Base-by-base conservation (phyloP, 257 asterid species). In the Verbascum thapsus region DNA sequence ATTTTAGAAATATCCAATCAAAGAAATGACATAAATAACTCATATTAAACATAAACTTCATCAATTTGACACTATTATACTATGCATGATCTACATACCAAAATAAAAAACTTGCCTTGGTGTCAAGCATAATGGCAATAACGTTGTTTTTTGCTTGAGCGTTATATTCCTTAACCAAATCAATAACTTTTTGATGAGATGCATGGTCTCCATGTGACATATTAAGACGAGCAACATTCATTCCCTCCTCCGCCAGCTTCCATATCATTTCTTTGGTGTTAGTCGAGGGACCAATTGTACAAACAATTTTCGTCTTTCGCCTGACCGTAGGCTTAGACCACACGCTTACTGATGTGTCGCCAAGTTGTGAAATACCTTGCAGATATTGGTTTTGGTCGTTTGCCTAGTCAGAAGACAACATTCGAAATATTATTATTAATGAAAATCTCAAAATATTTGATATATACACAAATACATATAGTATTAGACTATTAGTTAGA, bases 161-260 rank as follows among this genome's bases (percentile, higher is more conserved):
- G 75, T 90, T 94, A 66, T 90, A 92, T 65, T 90, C 97, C 80
- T 90, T 94, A 41, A 94, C 97, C 87, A 94, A 81, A 75, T 94
- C 99, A 72, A 94, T 94, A 48, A 94, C 95, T 72, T 85, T 94
- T 59, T 90, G 99, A 79, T 94, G 99, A 58, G 99, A 94, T 53
- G 95, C 84, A 78, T 94, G 99, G 78, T 94, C 99, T 47, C 97
- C 99, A 49, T 90, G 97, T 53, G 99, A 94, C 99, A 94, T 94
- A 62, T 94, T 94, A 57, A 94, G 73, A 59, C 96, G 95, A 15
- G 99, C 99, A 71, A 94, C 95, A 62, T 94, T 94, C 97, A 94
- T 94, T 70, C 99, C 99, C 68, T 95, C 94, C 80, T 94, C 99
- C 19, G 99, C 97, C 63, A 94, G 80, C 74, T 94, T 94, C 99